Conservation (phyloP, 139 green algal species). For the Micractinium sp. region DNA sequence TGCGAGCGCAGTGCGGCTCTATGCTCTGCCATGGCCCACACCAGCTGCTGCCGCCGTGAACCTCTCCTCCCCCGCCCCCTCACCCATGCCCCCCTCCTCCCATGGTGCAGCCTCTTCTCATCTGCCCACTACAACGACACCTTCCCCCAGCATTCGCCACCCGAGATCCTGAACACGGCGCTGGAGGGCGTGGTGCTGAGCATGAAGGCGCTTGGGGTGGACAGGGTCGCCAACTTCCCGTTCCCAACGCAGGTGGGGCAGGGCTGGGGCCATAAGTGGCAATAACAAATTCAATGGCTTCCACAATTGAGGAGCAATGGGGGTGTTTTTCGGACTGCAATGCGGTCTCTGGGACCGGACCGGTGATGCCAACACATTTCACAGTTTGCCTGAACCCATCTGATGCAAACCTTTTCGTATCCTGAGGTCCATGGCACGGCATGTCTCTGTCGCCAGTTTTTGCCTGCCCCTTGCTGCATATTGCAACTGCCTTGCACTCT, state of each 20-base stretch:
- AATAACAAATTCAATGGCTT: too few relatives aligned
- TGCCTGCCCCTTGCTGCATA: too few relatives aligned
- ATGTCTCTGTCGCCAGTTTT: too few relatives aligned
- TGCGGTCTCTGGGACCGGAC: too few relatives aligned
- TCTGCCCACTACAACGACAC: slow-evolving; percentile 90
- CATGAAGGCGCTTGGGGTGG: slow-evolving; percentile 93
- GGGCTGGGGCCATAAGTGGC: too few relatives aligned
- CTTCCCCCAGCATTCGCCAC: slow-evolving; percentile 79
- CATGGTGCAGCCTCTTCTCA: slow-evolving; percentile 27
- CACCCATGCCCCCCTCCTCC: neutral
- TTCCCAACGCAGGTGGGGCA: slow-evolving; percentile 90
- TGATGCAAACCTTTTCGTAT: too few relatives aligned
- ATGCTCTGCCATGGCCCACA: too few relatives aligned
- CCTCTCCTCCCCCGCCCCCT: neutral
- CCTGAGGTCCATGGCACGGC: too few relatives aligned
- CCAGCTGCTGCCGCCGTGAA: neutral
- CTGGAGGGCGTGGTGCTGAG: slow-evolving; percentile 92
- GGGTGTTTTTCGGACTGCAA: neutral
- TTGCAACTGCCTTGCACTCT: too few relatives aligned
- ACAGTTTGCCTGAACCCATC: too few relatives aligned
- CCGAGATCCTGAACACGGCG: slow-evolving; percentile 87
- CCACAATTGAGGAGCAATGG: neutral
- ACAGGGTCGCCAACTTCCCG: slow-evolving; percentile 92
- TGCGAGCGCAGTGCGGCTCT: too few relatives aligned
- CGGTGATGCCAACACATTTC: too few relatives aligned